A percentile compares a stretch with the other conserved stretches of the same genome.
Conservation (phyloP, 179 eudicot genomes). For the Camellia oleifera region DNA sequence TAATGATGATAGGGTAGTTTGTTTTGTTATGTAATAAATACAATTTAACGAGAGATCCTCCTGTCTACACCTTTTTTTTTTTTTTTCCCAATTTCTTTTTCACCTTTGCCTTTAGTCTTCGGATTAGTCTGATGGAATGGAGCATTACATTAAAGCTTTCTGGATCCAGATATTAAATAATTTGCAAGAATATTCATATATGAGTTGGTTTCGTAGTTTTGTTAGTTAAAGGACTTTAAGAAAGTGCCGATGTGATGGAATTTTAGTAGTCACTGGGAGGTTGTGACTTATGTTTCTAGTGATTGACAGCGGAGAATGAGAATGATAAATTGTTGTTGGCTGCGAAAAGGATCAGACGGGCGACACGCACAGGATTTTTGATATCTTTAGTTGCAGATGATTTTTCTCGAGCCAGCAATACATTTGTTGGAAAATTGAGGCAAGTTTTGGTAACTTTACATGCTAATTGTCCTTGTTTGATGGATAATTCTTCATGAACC, state of each 20-base stretch:
- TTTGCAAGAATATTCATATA: not conserved
- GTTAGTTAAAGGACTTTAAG: not conserved
- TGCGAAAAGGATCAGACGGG: constrained; percentile 53
- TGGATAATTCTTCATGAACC: not conserved
- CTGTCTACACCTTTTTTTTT: too few relatives aligned
- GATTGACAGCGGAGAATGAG: constrained; percentile 72
- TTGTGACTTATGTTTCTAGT: constrained; percentile 15
- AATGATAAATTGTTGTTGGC: constrained; percentile 70
- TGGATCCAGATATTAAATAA: not conserved
- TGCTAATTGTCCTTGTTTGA: not conserved
- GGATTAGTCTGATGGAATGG: too few relatives aligned
- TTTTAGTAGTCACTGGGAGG: not conserved
- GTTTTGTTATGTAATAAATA: too few relatives aligned
- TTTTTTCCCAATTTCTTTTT: too few relatives aligned
- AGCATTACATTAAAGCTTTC: not conserved
- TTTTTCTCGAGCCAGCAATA: constrained; percentile 53
- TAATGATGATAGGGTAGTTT: too few relatives aligned
- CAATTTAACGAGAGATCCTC: too few relatives aligned
- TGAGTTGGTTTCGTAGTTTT: not conserved
- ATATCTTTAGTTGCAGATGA: constrained; percentile 54
- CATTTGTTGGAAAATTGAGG: constrained; percentile 58
- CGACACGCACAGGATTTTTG: constrained; percentile 50
- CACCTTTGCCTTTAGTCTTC: too few relatives aligned
- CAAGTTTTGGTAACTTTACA: constrained; percentile 18
- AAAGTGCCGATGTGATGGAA: not conserved